These are phyloP conservation scores for Novymonas esmeraldas DNA, from an alignment of 208 protist species.

Conservation along the genomic window DNA sequence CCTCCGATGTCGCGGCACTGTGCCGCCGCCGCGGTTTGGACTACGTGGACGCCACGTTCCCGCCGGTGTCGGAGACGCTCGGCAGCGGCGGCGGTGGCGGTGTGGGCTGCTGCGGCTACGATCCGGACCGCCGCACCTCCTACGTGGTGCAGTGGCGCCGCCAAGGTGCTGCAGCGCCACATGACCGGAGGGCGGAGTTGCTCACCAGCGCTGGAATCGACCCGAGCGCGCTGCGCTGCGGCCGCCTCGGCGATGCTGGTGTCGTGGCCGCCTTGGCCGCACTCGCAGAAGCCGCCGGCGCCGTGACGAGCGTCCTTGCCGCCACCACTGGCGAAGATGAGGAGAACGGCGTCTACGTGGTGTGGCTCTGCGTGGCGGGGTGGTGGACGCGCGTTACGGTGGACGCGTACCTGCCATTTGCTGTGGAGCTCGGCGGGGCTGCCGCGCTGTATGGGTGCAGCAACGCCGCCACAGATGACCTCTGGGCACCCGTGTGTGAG, in stretches of 20 bases:
- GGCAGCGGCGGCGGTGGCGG: conserved; percentile 16
- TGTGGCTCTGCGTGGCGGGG: conserved; percentile 66
- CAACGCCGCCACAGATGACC: conserved; percentile 38
- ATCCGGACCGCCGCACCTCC: conserved; percentile 1
- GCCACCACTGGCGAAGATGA: conserved; percentile 47
- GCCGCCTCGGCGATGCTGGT: conserved; percentile 43
- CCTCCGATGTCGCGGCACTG: conserved; percentile 36
- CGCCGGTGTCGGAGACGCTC: conserved; percentile 47
- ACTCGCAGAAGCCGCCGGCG: conserved; percentile 61
- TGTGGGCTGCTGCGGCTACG: conserved; percentile 32
- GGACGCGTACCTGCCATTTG: conserved; percentile 70
- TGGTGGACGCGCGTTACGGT: conserved; percentile 51
- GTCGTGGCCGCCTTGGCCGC: conserved; percentile 62
- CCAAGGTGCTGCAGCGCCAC: conserved; percentile 16
- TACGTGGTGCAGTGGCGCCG: conserved; percentile 42
- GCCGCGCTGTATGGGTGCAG: conserved; percentile 39
- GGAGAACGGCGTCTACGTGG: conserved; percentile 36
- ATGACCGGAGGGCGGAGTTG: conserved; percentile 11
- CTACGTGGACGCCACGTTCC: conserved; percentile 60
- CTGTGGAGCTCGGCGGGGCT: conserved; percentile 12
- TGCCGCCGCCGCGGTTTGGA: conserved; percentile 43
- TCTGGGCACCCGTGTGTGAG: conserved; percentile 76
- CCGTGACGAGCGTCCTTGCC: conserved; percentile 50
- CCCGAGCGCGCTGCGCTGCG: conserved; percentile 38
- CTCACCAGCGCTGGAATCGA: conserved; percentile 40